Evolutionary conservation across 2,329 filamentous ascomycete species (phyloP), one percentile per base, ranked within the genome.

Genomic region (Colletotrichum spinosum): DNA sequence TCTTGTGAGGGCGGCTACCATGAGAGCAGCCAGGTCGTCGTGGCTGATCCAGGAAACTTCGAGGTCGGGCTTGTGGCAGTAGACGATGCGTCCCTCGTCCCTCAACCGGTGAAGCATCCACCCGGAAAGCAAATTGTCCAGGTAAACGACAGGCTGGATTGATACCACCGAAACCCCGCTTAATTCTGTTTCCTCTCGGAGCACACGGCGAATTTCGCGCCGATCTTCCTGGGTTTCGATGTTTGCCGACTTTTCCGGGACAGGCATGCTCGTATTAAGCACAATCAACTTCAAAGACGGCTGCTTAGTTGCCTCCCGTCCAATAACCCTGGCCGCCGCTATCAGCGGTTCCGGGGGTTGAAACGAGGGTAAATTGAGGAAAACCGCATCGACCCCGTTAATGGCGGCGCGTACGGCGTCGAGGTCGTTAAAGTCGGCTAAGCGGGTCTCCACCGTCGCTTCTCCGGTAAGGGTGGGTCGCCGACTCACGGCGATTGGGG

Each of bases 321-420:
- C 89, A 2, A 78, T 90, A 2, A 86, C 83, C 0, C 84, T 88
- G 55, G 87, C 88, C 0, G 84, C 87, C 6, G 84, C 83, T 15
- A 76, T 79, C 1, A 84, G 81, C 0, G 85, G 89, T 2, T 73
- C 80, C 0, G 67, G 57, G 2, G 56, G 41, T 39, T 73, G 70
- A 52, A 73, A 73, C 1, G 72, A 72, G 13, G 72, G 72, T 10
- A 73, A 53, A 50, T 73, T 73, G 41, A 73, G 67, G 55, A 73
- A 72, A 33, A 72, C 59, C 10, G 70, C 62, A 10, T 72, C 70
- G 15, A 55, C 69, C 8, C 53, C 63, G 13, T 42, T 39, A 1
- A 72, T 49, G 12, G 67, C 67, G n/a, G 34, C 46, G 4, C 44
- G 52, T 12, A 71, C 60, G 35, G 66, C 67, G 10, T 44, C 59